These are phyloP conservation scores for Populus tremula DNA, from an alignment of 345 rosid genomes.

Conservation along the genomic window DNA sequence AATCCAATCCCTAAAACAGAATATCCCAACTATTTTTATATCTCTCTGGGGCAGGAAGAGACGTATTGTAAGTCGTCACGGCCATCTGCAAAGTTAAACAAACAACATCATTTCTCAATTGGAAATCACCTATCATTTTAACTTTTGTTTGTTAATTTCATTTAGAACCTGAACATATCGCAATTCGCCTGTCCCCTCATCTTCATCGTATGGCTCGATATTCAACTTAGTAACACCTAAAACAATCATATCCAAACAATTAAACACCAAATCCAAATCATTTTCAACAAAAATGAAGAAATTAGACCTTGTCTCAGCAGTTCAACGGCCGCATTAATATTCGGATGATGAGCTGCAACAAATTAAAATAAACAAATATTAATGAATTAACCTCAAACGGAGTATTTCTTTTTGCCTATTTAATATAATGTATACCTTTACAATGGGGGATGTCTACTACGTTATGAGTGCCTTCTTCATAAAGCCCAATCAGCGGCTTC, in stretches of 20 bases:
- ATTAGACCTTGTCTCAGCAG: constrained; percentile 67
- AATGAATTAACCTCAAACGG: background rate
- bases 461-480: constrained; percentile 81
- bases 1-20: no score
- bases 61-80: constrained; percentile 75
- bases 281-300: background rate
- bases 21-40: constrained; percentile 57
- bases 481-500: constrained; percentile 76
- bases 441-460: constrained; percentile 81
- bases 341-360: constrained; percentile 84
- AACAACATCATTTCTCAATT: constrained; percentile 24
- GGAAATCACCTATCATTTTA: background rate
- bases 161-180: constrained; percentile 80
- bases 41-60: constrained; percentile 75
- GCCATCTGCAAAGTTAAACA: constrained; percentile 61
- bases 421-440: constrained; percentile 45
- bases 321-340: constrained; percentile 78
- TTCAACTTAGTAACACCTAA: constrained; percentile 66
- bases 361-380: constrained; percentile 1
- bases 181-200: constrained; percentile 75
- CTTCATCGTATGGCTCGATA: constrained; percentile 77
- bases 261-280: background rate
- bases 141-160: background rate
- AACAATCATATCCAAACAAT: background rate
- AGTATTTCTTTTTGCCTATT: no score